Evolutionary conservation across 352 stramenopile species (phyloP), one percentile per base, ranked within the genome.

Genomic region (Phytopythium vexans): DNA sequence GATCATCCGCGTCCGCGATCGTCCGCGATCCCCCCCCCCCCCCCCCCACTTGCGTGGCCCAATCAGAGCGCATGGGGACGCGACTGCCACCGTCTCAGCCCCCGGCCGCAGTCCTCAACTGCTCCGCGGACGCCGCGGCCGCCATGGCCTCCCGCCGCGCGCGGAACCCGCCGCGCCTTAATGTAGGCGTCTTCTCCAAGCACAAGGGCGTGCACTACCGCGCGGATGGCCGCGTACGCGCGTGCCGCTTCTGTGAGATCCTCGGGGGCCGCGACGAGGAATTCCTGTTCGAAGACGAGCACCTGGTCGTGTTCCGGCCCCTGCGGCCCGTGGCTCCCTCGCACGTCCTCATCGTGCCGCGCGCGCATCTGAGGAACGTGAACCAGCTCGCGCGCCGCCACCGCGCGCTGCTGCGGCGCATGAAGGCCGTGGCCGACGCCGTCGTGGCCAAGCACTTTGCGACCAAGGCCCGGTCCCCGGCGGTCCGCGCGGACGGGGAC

Each of bases 201-300:
- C 69, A 62, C 64, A 94, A 94, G 44, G 83, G 83, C 46, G 83
- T 94, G 15, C 64, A 64, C 31, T 94, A 94, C 59, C 58, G 70
- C 43, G 52, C 60, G 32, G 77, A 90, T 45, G 78, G 80, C 16
- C 54, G 67, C 37, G 73, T 93, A 39, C 52, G 68, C 41, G 79
- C 64, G 59, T 94, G 83, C 48, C 81, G 82, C 56, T 94, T 92
- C 60, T 94, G 83, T 54, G 79, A 94, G 55, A 94, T 94, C 58
- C 56, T 92, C 32, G 67, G 68, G 14, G 40, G 55, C 4, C 65
- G 70, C 32, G 68, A 73, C 54, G 77, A 94, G 56, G 64, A 62
- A 9, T 88, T 94, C 40, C 59, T 91, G 16, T 92, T 88, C 45
- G 73, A 94, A 49, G 82, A 92, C 66, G 84, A 88, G 41, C 48